phyloP scores from a whole-genome alignment of 352 stramenopile genomes.

The Pythium chondricola region DNA sequence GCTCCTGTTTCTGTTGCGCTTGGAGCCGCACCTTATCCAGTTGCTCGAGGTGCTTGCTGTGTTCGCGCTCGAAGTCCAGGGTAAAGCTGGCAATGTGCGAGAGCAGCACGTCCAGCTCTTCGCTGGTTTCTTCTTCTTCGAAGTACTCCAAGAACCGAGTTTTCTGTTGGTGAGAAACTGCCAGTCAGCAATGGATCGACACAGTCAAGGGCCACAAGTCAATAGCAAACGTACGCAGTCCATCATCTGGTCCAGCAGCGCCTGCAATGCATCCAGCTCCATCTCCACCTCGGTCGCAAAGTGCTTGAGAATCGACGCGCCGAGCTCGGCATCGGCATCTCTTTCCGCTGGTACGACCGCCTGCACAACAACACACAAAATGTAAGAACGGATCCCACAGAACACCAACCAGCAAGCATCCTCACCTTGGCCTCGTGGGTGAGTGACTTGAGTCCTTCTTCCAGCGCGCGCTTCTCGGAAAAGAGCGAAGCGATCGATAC shows the following conservation, averaged over 20 bases:
- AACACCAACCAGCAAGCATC: neutral
- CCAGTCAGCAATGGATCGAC: neutral
- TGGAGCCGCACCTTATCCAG: constrained; percentile 22
- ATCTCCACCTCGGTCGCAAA: constrained; percentile 58
- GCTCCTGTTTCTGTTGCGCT: constrained; percentile 16
- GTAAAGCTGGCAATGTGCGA: constrained; percentile 73
- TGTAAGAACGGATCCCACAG: neutral
- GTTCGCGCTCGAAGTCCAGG: constrained; percentile 60
- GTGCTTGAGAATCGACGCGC: constrained; percentile 41
- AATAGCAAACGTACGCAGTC: constrained; percentile 32
- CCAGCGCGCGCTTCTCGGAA: constrained; percentile 65
- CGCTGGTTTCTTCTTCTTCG: constrained; percentile 72
- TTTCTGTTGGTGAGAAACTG: constrained; percentile 38
- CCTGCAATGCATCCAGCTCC: constrained; percentile 45
- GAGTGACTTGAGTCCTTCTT: constrained; percentile 51
- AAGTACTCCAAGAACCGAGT: constrained; percentile 74
- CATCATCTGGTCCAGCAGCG: constrained; percentile 46
- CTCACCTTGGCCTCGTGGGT: constrained; percentile 39
- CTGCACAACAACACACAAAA: constrained; percentile 2
- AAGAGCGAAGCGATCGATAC: constrained; percentile 57
- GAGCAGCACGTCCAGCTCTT: constrained; percentile 72
- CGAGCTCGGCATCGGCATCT: constrained; percentile 24
- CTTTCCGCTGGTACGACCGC: constrained; percentile 15
- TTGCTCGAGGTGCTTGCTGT: constrained; percentile 56
- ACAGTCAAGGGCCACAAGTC: neutral